Percentiles rank a stretch among this genome's conserved stretches.
Evolutionary conservation across 2,329 filamentous ascomycete genomes (phyloP).

Genomic region (Talaromyces atroroseus): DNA sequence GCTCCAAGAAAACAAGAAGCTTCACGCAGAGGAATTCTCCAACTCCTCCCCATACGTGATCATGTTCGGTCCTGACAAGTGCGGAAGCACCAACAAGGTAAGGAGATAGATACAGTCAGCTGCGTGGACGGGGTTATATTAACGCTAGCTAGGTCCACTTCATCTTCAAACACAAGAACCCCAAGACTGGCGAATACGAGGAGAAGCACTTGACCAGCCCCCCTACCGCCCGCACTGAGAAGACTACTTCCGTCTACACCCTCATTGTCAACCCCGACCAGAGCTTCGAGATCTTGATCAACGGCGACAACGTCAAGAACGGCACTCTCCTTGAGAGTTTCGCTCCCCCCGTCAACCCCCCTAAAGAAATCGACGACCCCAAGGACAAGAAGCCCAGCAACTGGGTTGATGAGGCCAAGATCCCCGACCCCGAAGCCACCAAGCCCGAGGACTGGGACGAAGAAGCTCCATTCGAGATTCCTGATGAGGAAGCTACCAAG

Average conservation of each 20-base stretch:
- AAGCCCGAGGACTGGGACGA: constrained; percentile 99
- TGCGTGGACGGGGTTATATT: not conserved
- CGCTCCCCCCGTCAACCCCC: constrained; percentile 84
- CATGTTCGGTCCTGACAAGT: constrained; percentile 99
- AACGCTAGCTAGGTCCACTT: constrained; percentile 59
- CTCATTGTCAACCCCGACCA: constrained; percentile 95
- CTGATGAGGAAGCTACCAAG: constrained; percentile 84
- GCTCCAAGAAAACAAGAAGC: constrained; percentile 92
- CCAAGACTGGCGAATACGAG: constrained; percentile 98
- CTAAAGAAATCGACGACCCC: constrained; percentile 88
- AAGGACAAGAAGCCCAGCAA: constrained; percentile 90
- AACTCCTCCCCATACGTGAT: constrained; percentile 97
- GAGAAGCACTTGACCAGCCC: constrained; percentile 94
- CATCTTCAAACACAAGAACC: constrained; percentile 99
- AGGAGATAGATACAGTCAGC: constrained; percentile 10
- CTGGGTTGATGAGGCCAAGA: constrained; percentile 93
- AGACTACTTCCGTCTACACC: constrained; percentile 92
- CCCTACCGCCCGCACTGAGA: constrained; percentile 80
- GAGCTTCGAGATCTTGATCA: constrained; percentile 86
- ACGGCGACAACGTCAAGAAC: constrained; percentile 80
- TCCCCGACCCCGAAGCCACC: constrained; percentile 82
- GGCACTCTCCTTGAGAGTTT: constrained; percentile 94
- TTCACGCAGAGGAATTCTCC: constrained; percentile 95
- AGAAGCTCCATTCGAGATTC: constrained; percentile 92
- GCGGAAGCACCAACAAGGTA: constrained; percentile 97